Evolutionary conservation across 768 basidiomycete species (phyloP).

Genomic region (Lentinula detonsa): DNA sequence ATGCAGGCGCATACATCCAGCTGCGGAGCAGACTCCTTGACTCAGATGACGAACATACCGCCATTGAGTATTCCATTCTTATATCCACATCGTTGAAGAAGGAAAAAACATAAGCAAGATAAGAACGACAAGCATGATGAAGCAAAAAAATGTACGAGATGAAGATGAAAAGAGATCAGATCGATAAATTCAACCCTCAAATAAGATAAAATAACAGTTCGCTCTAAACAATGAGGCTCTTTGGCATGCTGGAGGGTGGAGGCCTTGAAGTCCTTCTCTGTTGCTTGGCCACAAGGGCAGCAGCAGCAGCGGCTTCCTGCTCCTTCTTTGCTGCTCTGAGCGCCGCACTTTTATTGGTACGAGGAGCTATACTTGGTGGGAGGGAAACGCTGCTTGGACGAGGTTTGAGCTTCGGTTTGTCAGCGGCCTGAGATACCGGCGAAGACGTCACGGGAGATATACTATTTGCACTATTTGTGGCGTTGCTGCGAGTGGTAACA

Average conservation of each 20-base stretch:
- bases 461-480: neutral
- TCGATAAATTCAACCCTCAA: neutral
- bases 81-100: neutral
- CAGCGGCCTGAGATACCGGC: conserved; percentile 13
- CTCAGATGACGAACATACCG: neutral
- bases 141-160: neutral
- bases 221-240: neutral
- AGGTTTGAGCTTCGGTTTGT: conserved; percentile 28
- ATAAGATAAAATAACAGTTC: neutral
- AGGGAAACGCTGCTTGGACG: conserved; percentile 49
- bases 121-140: neutral
- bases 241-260: conserved; percentile 6
- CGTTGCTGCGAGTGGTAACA: neutral
- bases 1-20: neutral
- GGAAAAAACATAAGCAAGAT: neutral
- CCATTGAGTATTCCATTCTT: neutral
- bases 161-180: neutral
- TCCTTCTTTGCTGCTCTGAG: conserved; percentile 67
- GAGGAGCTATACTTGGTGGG: conserved; percentile 59
- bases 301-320: conserved; percentile 35
- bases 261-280: conserved; percentile 1
- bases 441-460: conserved; percentile 8
- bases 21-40: neutral
- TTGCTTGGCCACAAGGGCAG: conserved; percentile 33
- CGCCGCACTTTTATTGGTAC: conserved; percentile 69